Percentiles rank a stretch among this genome's conserved stretches.
phyloP scores from a whole-genome alignment of 192 early-diverging fungal genomes.

The Kickxella alabastrina region DNA sequence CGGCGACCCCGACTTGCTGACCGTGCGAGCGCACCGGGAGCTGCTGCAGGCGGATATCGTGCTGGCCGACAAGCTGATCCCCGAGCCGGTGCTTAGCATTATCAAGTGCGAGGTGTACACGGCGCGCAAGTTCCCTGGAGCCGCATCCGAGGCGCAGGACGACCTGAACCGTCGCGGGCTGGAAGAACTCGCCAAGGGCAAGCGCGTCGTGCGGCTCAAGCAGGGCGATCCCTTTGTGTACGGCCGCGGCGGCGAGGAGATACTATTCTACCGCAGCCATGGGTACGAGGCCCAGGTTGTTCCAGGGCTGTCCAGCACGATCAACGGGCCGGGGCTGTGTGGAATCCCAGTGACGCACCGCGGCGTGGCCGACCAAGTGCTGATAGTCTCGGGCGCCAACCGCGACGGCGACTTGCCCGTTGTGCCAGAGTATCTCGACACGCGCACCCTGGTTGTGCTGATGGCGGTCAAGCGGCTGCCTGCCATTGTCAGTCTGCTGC shows the following conservation, averaged over 20 bases:
- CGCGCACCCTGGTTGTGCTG: constrained; percentile 75
- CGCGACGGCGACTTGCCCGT: constrained; percentile 73
- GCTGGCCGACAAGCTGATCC: constrained; percentile 76
- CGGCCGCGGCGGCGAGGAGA: constrained; percentile 88
- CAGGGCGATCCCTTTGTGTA: constrained; percentile 92
- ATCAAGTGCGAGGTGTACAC: constrained; percentile 58
- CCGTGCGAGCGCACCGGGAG: constrained; percentile 61
- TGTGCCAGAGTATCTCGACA: constrained; percentile 61
- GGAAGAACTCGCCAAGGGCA: constrained; percentile 60
- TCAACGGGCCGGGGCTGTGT: constrained; percentile 70
- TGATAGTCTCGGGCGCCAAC: constrained; percentile 78
- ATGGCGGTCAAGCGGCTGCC: constrained; percentile 78
- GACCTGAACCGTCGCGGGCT: constrained; percentile 72
- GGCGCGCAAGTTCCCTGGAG: constrained; percentile 67
- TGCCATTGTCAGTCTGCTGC: constrained; percentile 61
- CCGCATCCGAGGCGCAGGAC: constrained; percentile 70
- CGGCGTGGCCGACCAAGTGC: constrained; percentile 79
- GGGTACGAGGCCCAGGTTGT: constrained; percentile 71
- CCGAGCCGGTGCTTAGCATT: constrained; percentile 52
- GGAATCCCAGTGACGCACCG: constrained; percentile 84
- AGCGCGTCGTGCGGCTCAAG: constrained; percentile 81
- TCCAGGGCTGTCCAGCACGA: constrained; percentile 73
- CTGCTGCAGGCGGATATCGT: constrained; percentile 77
- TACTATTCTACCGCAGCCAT: constrained; percentile 63
- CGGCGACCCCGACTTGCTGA: constrained; percentile 78